Evolutionary conservation across 2,329 filamentous ascomycete genomes (phyloP).

Genomic region (Talaromyces sp.): DNA sequence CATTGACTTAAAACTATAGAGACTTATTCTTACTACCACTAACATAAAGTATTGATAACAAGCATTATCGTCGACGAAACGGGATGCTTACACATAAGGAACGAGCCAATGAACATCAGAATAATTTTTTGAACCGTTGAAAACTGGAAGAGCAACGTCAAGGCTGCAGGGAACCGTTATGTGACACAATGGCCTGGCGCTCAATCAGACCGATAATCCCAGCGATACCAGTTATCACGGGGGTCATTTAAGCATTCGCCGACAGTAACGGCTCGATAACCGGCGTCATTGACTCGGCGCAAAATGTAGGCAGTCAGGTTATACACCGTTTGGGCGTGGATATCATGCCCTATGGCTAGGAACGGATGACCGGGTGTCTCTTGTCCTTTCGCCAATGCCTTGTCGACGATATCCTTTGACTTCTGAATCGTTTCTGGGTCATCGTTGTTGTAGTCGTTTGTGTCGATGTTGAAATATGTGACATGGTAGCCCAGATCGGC

Average conservation of each 20-base stretch:
- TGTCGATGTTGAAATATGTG: slow-evolving; percentile 43
- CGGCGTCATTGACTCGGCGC: slow-evolving; percentile 21
- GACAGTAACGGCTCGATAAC: slow-evolving; percentile 37
- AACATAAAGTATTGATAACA: not conserved
- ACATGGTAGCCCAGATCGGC: slow-evolving; percentile 46
- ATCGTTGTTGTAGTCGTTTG: slow-evolving; percentile 41
- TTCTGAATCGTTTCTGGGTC: slow-evolving; percentile 30
- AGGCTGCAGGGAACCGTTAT: not conserved
- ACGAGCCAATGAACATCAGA: not conserved
- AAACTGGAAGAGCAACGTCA: not conserved
- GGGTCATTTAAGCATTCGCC: slow-evolving; percentile 39
- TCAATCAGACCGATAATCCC: slow-evolving; percentile 22
- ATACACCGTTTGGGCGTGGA: slow-evolving; percentile 38
- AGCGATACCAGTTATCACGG: slow-evolving; percentile 37
- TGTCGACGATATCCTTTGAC: slow-evolving; percentile 37
- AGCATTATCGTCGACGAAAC: not conserved
- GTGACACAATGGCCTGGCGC: not conserved
- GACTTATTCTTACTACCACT: not conserved
- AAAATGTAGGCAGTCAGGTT: slow-evolving; percentile 40
- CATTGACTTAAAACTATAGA: not conserved
- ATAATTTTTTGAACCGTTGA: not conserved
- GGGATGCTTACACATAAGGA: not conserved
- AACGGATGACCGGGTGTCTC: slow-evolving; percentile 27
- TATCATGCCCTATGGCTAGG: slow-evolving; percentile 38
- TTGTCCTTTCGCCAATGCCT: slow-evolving; percentile 19